Conservation (phyloP, 106 monocot genomes). For the Vanilla planifolia region DNA sequence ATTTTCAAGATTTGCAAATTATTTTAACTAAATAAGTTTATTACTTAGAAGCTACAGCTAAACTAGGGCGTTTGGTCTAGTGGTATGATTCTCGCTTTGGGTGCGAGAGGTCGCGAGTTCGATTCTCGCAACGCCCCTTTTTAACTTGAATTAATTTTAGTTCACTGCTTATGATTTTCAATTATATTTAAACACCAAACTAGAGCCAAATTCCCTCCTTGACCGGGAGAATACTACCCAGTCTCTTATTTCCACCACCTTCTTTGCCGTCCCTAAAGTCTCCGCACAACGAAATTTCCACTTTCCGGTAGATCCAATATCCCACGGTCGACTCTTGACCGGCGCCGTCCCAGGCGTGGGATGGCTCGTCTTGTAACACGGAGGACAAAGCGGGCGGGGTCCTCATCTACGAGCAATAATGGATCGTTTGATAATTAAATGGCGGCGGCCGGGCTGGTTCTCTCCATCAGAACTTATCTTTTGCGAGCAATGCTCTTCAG, state of each 20-base stretch:
- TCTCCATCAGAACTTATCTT: constrained; percentile 68
- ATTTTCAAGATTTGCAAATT: too few relatives aligned
- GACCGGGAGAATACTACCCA: too few relatives aligned
- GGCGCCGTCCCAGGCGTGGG: constrained; percentile 20
- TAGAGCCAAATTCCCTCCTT: too few relatives aligned
- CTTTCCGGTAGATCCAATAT: too few relatives aligned
- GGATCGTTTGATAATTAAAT: too few relatives aligned
- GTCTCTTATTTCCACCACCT: neutral
- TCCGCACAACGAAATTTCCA: too few relatives aligned
- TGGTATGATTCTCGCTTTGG: constrained; percentile 83
- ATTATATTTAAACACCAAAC: too few relatives aligned
- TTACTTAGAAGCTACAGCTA: too few relatives aligned
- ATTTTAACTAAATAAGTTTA: too few relatives aligned
- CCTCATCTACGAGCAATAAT: constrained; percentile 85
- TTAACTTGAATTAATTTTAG: neutral
- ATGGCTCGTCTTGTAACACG: constrained; percentile 96
- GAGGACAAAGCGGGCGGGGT: constrained; percentile 99
- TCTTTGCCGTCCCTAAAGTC: neutral
- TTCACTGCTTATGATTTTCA: neutral
- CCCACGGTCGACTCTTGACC: constrained; percentile 13
- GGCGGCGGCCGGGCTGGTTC: constrained; percentile 32
- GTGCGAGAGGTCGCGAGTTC: constrained; percentile 73
- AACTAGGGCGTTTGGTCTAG: constrained; percentile 60
- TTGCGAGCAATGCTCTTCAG: constrained; percentile 83
- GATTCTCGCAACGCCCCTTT: constrained; percentile 75